Evolutionary conservation across 164 flowering plant species (phyloP).

Genomic region (Cinnamomum micranthum): DNA sequence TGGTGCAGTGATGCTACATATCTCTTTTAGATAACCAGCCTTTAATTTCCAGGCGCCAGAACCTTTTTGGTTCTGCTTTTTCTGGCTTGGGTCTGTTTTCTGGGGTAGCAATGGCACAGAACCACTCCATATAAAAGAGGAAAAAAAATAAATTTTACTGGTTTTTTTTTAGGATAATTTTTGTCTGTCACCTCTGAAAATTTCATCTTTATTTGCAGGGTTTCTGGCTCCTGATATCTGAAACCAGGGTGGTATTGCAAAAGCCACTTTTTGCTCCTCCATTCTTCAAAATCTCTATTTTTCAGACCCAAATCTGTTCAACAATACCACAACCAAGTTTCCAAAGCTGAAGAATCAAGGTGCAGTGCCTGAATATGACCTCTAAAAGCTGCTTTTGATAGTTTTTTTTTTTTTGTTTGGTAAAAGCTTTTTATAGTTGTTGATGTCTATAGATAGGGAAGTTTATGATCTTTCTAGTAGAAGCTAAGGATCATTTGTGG

Average conservation of each 20-base stretch:
- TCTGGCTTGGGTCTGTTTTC: no score
- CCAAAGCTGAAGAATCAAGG: neutral
- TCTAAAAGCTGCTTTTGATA: neutral
- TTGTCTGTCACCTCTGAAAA: neutral
- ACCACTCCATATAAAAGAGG: neutral
- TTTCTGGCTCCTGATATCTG: neutral
- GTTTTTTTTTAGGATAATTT: neutral
- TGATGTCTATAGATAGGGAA: neutral
- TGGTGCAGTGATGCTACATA: no score
- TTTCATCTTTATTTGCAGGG: neutral
- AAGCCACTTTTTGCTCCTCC: neutral
- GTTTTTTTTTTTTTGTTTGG: no score
- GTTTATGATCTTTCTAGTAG: neutral
- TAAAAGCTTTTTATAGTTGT: neutral
- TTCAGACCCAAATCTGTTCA: neutral
- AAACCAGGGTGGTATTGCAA: conserved; percentile 4
- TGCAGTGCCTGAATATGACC: neutral
- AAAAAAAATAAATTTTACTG: neutral
- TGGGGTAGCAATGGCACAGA: no score
- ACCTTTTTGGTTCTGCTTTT: no score
- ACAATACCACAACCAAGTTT: neutral
- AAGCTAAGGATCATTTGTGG: conserved; percentile 7
- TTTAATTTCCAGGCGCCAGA: no score
- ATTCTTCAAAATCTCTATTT: neutral
- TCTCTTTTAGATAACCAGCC: no score